These are phyloP conservation scores for Aspergillus thermomutatus DNA, from an alignment of 2,329 filamentous ascomycete species.

Conservation along the genomic window DNA sequence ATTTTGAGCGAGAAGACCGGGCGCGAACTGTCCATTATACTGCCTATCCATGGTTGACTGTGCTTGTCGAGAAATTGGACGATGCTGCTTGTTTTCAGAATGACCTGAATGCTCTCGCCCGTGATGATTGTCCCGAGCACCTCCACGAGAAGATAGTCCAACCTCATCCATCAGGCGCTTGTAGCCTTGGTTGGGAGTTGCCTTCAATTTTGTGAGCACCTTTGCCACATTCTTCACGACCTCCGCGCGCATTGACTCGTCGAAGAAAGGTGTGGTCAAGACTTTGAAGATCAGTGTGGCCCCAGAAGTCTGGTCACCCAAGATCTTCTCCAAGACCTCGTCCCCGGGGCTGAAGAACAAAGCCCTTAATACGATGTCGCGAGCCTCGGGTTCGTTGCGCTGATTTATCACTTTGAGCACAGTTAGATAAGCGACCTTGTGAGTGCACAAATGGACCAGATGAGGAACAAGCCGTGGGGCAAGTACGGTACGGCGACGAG, in stretches of 20 bases:
- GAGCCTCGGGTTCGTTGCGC: conserved; percentile 86
- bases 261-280: conserved; percentile 93
- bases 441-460: conserved; percentile 91
- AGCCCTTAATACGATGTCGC: conserved; percentile 83
- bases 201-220: conserved; percentile 85
- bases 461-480: conserved; percentile 90
- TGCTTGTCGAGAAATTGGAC: conserved; percentile 42
- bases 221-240: conserved; percentile 90
- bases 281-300: conserved; percentile 98
- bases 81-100: conserved; percentile 41
- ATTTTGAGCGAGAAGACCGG: conserved; percentile 33
- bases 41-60: conserved; percentile 41
- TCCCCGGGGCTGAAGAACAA: conserved; percentile 90
- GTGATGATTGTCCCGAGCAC: conserved; percentile 39
- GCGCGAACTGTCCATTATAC: conserved; percentile 39
- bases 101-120: conserved; percentile 35
- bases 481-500: conserved; percentile 82
- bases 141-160: conserved; percentile 63
- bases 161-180: conserved; percentile 99
- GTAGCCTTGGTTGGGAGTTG: conserved; percentile 90
- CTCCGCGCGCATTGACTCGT: conserved; percentile 81
- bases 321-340: conserved; percentile 80
- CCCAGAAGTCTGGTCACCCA: conserved; percentile 86
- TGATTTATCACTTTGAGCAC: conserved; percentile 99
- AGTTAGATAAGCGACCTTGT: conserved; percentile 96